Evolutionary conservation across 805 yeast genomes (phyloP).

Genomic region (Suhomyces vadensis): DNA sequence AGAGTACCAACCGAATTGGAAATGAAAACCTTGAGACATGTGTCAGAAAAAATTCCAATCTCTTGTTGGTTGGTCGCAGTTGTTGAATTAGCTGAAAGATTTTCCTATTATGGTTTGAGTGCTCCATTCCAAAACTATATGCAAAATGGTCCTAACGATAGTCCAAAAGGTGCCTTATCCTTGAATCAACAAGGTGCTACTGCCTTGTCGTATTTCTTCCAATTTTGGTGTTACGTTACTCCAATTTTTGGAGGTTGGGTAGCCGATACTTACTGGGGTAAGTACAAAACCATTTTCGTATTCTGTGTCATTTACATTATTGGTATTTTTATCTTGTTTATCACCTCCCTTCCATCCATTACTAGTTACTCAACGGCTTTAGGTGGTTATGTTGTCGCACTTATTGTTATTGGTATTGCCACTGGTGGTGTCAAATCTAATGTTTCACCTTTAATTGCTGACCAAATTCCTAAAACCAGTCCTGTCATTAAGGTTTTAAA

Average conservation of each 20-base stretch:
- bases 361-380: conserved; percentile 50
- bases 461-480: conserved; percentile 39
- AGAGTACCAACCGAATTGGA: conserved; percentile 56
- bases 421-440: conserved; percentile 83
- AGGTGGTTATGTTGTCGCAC: conserved; percentile 61
- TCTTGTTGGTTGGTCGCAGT: conserved; percentile 65
- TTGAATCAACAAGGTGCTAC: conserved; percentile 65
- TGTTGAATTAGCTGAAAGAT: conserved; percentile 80
- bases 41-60: conserved; percentile 51
- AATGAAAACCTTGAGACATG: conserved; percentile 50
- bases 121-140: conserved; percentile 80
- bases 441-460: conserved; percentile 73
- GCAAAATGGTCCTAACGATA: conserved; percentile 51
- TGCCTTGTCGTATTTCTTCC: conserved; percentile 71
- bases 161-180: conserved; percentile 55
- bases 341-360: conserved; percentile 67
- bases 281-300: conserved; percentile 63
- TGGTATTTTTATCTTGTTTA: conserved; percentile 64
- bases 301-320: conserved; percentile 59
- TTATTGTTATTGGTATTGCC: conserved; percentile 67
- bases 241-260: conserved; percentile 76
- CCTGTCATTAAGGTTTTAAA: conserved; percentile 40
- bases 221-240: conserved; percentile 80
- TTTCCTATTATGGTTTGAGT: conserved; percentile 75
- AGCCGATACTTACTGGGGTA: conserved; percentile 75